Conservation (phyloP, 1,284 basidiomycete species). For the Leccinum subrobustum region DNA sequence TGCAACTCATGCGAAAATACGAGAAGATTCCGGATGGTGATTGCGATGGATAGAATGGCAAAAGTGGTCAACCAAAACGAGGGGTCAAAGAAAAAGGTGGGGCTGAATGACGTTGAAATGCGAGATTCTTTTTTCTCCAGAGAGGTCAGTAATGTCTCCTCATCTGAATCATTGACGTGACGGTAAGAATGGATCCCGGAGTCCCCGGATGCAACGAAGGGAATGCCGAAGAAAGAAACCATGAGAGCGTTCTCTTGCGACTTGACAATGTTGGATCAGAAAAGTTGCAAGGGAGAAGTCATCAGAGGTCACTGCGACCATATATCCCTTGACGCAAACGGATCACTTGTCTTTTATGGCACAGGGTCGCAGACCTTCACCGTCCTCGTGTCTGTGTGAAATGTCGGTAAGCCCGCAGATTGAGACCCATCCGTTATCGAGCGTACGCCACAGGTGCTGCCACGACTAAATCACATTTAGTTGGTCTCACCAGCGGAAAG, state of each 20-base stretch:
- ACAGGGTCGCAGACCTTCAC: background rate
- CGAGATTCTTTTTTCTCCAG: background rate
- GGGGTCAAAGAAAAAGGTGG: slow-evolving; percentile 6
- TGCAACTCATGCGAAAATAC: slow-evolving; percentile 6
- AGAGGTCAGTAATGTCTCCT: slow-evolving; percentile 17
- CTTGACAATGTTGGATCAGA: background rate
- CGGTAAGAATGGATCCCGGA: slow-evolving; percentile 12
- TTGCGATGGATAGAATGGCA: slow-evolving; percentile 20
- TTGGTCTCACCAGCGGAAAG: background rate
- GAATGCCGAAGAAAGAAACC: slow-evolving; percentile 5
- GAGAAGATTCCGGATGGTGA: slow-evolving; percentile 26
- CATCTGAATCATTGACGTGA: slow-evolving; percentile 16
- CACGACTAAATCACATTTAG: slow-evolving; percentile 3
- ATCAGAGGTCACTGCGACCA: background rate
- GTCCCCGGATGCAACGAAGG: background rate
- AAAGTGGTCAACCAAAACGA: slow-evolving; percentile 24
- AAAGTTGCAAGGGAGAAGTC: background rate
- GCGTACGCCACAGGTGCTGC: background rate
- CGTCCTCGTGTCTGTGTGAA: slow-evolving; percentile 9
- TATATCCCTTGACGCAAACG: slow-evolving; percentile 6
- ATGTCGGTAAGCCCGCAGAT: background rate
- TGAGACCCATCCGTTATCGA: slow-evolving; percentile 2
- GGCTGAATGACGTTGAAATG: background rate
- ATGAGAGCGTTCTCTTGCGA: slow-evolving; percentile 5
- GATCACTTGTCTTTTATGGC: background rate